Evolutionary conservation across 306 rosid genomes (phyloP).

Genomic region (Ormosia emarginata): DNA sequence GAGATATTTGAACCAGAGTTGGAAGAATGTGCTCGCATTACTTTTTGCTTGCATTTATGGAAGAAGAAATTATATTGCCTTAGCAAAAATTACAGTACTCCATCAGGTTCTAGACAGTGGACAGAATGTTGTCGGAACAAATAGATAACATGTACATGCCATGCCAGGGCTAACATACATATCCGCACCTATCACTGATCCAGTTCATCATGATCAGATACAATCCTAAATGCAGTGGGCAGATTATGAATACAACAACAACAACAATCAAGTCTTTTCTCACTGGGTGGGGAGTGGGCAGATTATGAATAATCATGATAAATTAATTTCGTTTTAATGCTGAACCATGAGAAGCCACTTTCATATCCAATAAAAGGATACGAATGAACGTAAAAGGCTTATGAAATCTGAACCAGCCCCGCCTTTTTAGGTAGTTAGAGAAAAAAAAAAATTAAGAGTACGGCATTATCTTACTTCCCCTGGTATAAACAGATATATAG

Average conservation of each 20-base stretch:
- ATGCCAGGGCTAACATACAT: not conserved
- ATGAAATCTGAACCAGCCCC: not conserved
- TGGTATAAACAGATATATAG: not conserved
- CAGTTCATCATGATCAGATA: not conserved
- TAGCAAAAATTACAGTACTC: not conserved
- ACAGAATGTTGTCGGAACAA: not conserved
- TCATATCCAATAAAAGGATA: not conserved
- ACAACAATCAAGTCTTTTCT: no score
- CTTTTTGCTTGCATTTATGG: not conserved
- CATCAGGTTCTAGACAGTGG: not conserved
- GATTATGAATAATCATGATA: not conserved
- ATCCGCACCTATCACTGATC: not conserved
- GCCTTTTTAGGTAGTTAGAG: not conserved
- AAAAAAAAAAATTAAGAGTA: not conserved
- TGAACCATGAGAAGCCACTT: not conserved
- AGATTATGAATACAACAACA: no score
- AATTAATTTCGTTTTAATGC: not conserved
- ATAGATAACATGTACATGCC: not conserved
- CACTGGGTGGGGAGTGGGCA: no score
- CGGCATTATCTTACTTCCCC: not conserved
- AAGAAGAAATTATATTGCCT: not conserved
- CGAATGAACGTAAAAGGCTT: not conserved
- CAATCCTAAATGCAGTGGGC: not conserved
- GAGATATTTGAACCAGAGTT: not conserved
- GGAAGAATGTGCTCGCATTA: not conserved